These are phyloP conservation scores for Eucalyptus pauciflora DNA, from an alignment of 345 rosid genomes.

Conservation along the genomic window DNA sequence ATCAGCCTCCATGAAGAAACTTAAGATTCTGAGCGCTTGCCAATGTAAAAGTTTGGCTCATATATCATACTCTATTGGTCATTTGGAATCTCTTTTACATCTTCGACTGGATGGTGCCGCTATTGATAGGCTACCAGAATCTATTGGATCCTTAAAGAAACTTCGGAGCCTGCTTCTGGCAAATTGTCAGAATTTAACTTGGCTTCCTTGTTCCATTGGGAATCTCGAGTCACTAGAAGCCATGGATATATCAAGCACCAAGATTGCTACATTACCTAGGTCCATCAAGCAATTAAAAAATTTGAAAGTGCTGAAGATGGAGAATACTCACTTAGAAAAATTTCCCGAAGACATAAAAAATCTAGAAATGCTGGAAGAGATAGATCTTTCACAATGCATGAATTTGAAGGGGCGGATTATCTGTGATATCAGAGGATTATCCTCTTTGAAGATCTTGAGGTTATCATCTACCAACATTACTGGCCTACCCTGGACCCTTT, in stretches of 20 bases:
- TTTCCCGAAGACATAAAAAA: too few species aligned
- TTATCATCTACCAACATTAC: too few species aligned
- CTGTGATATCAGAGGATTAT: too few species aligned
- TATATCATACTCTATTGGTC: background rate
- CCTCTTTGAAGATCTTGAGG: too few species aligned
- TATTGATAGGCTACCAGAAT: background rate
- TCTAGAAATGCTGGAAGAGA: too few species aligned
- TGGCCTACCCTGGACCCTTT: too few species aligned
- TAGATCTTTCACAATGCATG: too few species aligned
- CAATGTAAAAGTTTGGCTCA: too few species aligned
- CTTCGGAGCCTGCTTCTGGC: background rate
- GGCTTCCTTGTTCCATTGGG: slow-evolving; percentile 4
- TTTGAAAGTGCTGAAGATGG: too few species aligned
- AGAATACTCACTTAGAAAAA: too few species aligned
- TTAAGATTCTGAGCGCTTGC: background rate
- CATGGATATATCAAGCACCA: background rate
- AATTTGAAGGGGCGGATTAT: too few species aligned
- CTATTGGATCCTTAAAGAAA: background rate
- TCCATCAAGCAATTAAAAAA: background rate
- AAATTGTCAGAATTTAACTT: background rate
- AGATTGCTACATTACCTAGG: background rate
- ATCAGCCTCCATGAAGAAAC: background rate
- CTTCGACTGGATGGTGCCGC: background rate
- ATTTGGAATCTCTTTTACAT: background rate
- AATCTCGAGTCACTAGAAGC: background rate